Evolutionary conservation across 116 monocot genomes (phyloP).

Genomic region (Papilionanthe hybrid): DNA sequence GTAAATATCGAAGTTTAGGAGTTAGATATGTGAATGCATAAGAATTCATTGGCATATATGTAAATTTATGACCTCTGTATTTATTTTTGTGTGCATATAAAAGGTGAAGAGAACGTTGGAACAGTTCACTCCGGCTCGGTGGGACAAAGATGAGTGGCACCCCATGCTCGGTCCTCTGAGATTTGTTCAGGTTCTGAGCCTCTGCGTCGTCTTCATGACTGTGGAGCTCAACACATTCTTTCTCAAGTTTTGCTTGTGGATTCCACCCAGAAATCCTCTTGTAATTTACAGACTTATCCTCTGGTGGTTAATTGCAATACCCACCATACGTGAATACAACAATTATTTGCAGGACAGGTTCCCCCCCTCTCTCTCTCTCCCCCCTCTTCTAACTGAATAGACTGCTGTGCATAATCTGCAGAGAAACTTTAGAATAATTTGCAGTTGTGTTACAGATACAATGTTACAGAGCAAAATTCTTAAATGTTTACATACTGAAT

Average conservation of each 20-base stretch:
- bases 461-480: too few species aligned
- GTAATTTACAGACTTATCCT: slow-evolving; percentile 63
- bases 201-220: slow-evolving; percentile 72
- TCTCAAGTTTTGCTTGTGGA: slow-evolving; percentile 89
- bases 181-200: slow-evolving; percentile 72
- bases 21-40: too few species aligned
- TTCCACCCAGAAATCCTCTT: slow-evolving; percentile 82
- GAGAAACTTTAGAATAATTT: too few species aligned
- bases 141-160: slow-evolving; percentile 94
- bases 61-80: not conserved
- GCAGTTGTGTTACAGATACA: too few species aligned
- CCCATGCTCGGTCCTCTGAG: slow-evolving; percentile 83
- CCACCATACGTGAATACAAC: slow-evolving; percentile 89
- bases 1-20: too few species aligned
- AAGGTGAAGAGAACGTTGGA: slow-evolving; percentile 80
- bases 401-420: too few species aligned
- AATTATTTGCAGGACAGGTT: slow-evolving; percentile 90
- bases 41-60: too few species aligned
- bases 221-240: slow-evolving; percentile 93
- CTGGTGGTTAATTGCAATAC: slow-evolving; percentile 93
- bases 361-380: not conserved
- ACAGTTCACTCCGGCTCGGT: slow-evolving; percentile 84
- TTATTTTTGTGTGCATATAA: not conserved
- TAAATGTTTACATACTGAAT: too few species aligned
- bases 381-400: not conserved